These are phyloP conservation scores for Edaphochlamys debaryana DNA, from an alignment of 139 green algal genomes.

Conservation along the genomic window DNA sequence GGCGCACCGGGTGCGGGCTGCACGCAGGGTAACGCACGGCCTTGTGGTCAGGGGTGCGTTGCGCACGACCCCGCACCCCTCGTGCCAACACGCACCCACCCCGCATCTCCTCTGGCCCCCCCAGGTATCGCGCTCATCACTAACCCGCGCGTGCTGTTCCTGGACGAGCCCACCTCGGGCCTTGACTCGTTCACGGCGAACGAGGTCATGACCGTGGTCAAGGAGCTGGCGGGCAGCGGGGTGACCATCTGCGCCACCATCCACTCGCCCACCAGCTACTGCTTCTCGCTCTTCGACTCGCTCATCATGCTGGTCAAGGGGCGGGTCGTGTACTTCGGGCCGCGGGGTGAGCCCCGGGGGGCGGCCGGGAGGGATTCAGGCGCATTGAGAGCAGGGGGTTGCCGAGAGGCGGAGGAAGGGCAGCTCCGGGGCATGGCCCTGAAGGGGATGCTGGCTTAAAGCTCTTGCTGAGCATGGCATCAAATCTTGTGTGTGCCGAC, in stretches of 20 bases:
- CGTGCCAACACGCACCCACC: background rate
- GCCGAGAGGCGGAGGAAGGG: too few species aligned
- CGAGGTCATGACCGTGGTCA: constrained; percentile 69
- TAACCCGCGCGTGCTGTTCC: constrained; percentile 67
- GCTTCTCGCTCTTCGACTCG: constrained; percentile 82
- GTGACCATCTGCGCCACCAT: constrained; percentile 82
- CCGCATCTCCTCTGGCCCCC: background rate
- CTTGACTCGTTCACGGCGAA: constrained; percentile 79
- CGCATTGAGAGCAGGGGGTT: too few species aligned
- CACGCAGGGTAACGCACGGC: too few species aligned
- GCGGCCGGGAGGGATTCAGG: too few species aligned
- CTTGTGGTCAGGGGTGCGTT: too few species aligned
- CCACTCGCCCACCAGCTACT: constrained; percentile 77
- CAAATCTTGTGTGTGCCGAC: too few species aligned
- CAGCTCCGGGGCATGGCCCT: too few species aligned
- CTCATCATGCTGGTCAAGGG: constrained; percentile 66
- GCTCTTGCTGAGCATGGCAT: too few species aligned
- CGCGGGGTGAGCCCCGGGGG: background rate
- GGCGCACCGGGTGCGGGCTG: too few species aligned
- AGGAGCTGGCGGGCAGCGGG: constrained; percentile 45
- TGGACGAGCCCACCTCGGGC: constrained; percentile 84
- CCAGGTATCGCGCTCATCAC: constrained; percentile 51
- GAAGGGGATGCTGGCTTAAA: too few species aligned
- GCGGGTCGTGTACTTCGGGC: constrained; percentile 64
- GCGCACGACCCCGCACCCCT: background rate